These are phyloP conservation scores for Melastoma candidum DNA, from an alignment of 441 rosid genomes.

Conservation along the genomic window DNA sequence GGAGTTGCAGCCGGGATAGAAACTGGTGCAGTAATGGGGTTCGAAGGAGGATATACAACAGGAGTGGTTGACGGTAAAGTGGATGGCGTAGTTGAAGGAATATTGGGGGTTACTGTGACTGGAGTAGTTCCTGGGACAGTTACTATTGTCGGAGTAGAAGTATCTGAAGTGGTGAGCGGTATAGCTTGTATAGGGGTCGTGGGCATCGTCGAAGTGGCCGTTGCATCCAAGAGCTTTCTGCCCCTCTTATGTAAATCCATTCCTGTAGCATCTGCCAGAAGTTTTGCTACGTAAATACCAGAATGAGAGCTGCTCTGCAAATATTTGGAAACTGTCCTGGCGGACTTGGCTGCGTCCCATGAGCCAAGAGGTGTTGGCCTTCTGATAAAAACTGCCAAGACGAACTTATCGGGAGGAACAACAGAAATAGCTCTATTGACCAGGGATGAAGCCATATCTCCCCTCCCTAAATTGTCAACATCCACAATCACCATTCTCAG, in stretches of 20 bases:
- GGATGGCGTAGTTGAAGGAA: constrained; percentile 27
- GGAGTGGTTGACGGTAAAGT: constrained; percentile 13
- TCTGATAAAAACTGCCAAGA: too few species aligned
- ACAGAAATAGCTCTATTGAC: constrained; percentile 20
- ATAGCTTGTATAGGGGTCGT: constrained; percentile 35
- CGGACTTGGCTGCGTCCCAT: too few species aligned
- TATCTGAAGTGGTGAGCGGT: constrained; percentile 24
- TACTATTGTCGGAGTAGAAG: constrained; percentile 28
- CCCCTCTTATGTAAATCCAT: too few species aligned
- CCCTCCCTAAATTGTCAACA: constrained; percentile 12
- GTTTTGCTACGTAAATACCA: too few species aligned
- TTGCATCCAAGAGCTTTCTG: constrained; percentile 26
- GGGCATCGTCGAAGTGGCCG: constrained; percentile 30
- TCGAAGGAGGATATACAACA: constrained; percentile 19
- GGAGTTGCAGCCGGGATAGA: constrained; percentile 36
- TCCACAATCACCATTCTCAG: constrained; percentile 25
- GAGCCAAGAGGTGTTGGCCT: too few species aligned
- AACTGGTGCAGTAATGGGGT: constrained; percentile 24
- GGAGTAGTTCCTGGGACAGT: constrained; percentile 56
- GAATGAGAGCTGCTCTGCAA: too few species aligned
- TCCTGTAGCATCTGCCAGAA: too few species aligned
- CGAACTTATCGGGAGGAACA: background rate
- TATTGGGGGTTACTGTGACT: constrained; percentile 27
- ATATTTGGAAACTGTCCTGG: too few species aligned
- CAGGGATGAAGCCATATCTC: constrained; percentile 22